phyloP scores from a whole-genome alignment of 2,329 filamentous ascomycete species.

The Magnaporthales sp. region DNA sequence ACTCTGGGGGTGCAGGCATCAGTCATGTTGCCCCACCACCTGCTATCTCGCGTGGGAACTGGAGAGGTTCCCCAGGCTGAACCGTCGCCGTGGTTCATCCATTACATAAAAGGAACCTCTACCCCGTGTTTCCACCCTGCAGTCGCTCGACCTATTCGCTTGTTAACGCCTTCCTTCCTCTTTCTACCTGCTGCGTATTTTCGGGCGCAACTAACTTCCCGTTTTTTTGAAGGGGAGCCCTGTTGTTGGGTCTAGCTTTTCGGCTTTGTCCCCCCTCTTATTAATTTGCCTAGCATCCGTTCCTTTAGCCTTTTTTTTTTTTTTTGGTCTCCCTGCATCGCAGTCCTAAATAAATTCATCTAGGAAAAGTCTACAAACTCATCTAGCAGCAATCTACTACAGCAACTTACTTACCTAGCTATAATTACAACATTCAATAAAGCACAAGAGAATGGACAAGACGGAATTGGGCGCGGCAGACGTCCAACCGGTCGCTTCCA shows the following conservation, averaged over 20 bases:
- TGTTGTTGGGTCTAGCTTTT: not conserved
- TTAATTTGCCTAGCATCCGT: not conserved
- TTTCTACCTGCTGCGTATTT: not conserved
- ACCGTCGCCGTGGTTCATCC: not conserved
- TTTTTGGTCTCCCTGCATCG: too few relatives aligned
- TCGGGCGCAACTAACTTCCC: not conserved
- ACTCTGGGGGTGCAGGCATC: not conserved
- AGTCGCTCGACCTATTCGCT: not conserved
- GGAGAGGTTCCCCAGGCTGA: not conserved
- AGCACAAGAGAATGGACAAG: not conserved
- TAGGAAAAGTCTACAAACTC: too few relatives aligned
- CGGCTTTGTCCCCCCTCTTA: not conserved
- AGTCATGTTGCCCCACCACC: not conserved
- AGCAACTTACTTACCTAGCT: not conserved
- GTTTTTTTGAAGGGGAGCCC: not conserved
- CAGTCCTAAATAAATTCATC: too few relatives aligned
- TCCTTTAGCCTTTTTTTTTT: not conserved
- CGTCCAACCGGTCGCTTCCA: not conserved
- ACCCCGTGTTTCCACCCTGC: not conserved
- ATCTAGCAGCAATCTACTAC: not conserved
- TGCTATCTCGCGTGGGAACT: not conserved
- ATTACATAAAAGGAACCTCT: not conserved
- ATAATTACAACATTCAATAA: not conserved
- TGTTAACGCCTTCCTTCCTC: not conserved
- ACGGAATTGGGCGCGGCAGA: not conserved